Base-by-base conservation (phyloP, 1,284 basidiomycete species). In the Phaffia rhodozyma region DNA sequence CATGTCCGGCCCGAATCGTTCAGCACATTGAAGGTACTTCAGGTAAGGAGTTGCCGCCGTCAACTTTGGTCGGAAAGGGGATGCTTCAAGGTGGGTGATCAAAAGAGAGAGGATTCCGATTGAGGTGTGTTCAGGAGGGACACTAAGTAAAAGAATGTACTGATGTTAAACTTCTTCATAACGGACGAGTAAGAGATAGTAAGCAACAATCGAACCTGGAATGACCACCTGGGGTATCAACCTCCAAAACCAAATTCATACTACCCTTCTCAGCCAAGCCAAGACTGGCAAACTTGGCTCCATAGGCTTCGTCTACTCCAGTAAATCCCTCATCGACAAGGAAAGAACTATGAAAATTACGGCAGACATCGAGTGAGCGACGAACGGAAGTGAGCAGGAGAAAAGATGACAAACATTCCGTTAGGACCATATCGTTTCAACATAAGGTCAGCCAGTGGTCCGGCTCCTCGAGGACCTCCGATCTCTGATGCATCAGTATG, bases 271-370 rank as follows among this genome's bases (percentile, higher is more conserved):
- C 68, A 9, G 67, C 69, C 23, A 65, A n/a, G 5, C 76, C 78
- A 29, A 79, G 69, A 32, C 69, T 68, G 0, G 77, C 77, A 47
- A 79, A 70, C 1, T 69, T 69, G 0, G 67, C 58, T 20, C 75
- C 76, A 66, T 72, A 77, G 48, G 72, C 69, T 20, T 72, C 67
- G 49, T 72, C 71, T 13, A 76, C 69, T 25, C 64, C 64, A 23
- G 73, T 72, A 68, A 77, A 77, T 7, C 76, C 75, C 68, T 80
- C 79, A 65, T 80, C 79, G 48, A 80, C 69, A 29, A 79, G 64
- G 60, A 79, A 72, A 0, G 75, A 71, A 9, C 32, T 34, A 34
- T 9, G 9, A 34, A 34, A 34, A 9, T 5, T 4, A 34, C 65
- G 3, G 66, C 23, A 9, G 9, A 9, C 32, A 9, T 34, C 4